Conservation (phyloP, 768 basidiomycete genomes). For the Mycena vitilis region DNA sequence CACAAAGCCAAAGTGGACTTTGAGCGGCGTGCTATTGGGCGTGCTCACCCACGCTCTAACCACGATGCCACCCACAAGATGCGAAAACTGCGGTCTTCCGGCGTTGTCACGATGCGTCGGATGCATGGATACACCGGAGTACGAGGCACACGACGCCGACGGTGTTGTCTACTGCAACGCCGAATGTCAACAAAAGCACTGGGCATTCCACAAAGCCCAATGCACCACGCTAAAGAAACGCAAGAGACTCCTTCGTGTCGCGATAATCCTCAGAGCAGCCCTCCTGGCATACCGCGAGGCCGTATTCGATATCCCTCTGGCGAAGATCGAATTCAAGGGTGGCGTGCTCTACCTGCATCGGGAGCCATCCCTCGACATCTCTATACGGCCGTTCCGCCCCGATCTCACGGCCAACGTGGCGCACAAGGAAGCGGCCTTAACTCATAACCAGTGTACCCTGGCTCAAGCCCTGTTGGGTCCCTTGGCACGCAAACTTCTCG, state of each 20-base stretch:
- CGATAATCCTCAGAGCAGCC: slow-evolving; percentile 9
- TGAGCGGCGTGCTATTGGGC: too few species aligned
- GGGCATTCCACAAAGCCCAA: slow-evolving; percentile 9
- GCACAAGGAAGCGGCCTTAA: slow-evolving; percentile 17
- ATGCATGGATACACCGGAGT: slow-evolving; percentile 21
- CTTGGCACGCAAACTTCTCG: slow-evolving; percentile 16
- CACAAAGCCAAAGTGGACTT: too few species aligned
- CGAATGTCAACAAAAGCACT: slow-evolving; percentile 15
- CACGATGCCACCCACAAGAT: neutral
- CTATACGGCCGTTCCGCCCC: neutral
- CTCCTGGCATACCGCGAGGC: slow-evolving; percentile 16
- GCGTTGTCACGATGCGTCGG: slow-evolving; percentile 14
- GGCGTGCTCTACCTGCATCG: slow-evolving; percentile 14
- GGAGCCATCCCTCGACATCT: neutral
- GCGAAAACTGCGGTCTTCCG: slow-evolving; percentile 7
- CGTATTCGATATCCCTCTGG: slow-evolving; percentile 12
- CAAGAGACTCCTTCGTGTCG: slow-evolving; percentile 9
- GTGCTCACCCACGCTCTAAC: too few species aligned
- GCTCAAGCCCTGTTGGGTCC: slow-evolving; percentile 12
- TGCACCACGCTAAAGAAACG: slow-evolving; percentile 5
- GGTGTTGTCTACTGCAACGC: slow-evolving; percentile 2
- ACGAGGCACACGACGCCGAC: slow-evolving; percentile 5
- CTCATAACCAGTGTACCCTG: slow-evolving; percentile 20
- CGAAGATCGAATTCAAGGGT: slow-evolving; percentile 7
- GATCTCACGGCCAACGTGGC: slow-evolving; percentile 1